Evolutionary conservation across 2,329 filamentous ascomycete species (phyloP).

Genomic region (Ascochyta lentis): DNA sequence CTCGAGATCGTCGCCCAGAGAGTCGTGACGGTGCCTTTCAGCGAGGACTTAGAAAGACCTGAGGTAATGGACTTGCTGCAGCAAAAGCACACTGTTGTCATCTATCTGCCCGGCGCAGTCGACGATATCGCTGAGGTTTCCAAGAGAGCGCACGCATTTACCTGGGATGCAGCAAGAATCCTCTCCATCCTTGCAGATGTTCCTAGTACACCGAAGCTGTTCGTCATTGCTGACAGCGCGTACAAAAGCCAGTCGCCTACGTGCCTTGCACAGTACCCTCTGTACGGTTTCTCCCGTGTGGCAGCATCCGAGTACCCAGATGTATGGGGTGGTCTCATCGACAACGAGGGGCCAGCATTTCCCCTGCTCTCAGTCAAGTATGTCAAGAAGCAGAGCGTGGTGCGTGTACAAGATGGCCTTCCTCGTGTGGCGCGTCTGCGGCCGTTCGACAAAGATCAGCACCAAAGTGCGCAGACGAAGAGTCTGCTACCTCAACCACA

Average conservation of each 20-base stretch:
- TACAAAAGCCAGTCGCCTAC: slow-evolving; percentile 34
- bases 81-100: slow-evolving; percentile 16
- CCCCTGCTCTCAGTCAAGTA: slow-evolving; percentile 13
- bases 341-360: slow-evolving; percentile 33
- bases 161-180: slow-evolving; percentile 29
- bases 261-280: slow-evolving; percentile 45
- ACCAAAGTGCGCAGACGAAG: slow-evolving; percentile 8
- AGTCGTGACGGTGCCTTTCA: slow-evolving; percentile 7
- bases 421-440: slow-evolving; percentile 44
- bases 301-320: slow-evolving; percentile 51
- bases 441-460: slow-evolving; percentile 26
- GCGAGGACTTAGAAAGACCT: slow-evolving; percentile 14
- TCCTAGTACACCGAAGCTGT: slow-evolving; percentile 30
- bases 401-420: slow-evolving; percentile 51
- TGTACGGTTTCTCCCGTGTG: slow-evolving; percentile 50
- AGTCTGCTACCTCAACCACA: slow-evolving; percentile 36
- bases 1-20: slow-evolving; percentile 15
- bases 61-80: slow-evolving; percentile 8
- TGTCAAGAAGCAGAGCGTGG: slow-evolving; percentile 41
- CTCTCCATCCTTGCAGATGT: slow-evolving; percentile 23
- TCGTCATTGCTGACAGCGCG: slow-evolving; percentile 39
- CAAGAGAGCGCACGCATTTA: slow-evolving; percentile 23
- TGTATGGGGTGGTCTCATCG: slow-evolving; percentile 50
- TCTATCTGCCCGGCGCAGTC: slow-evolving; percentile 26
- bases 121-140: slow-evolving; percentile 12